Evolutionary conservation across 2,329 filamentous ascomycete species (phyloP).

Genomic region (Fusarium temperatum): DNA sequence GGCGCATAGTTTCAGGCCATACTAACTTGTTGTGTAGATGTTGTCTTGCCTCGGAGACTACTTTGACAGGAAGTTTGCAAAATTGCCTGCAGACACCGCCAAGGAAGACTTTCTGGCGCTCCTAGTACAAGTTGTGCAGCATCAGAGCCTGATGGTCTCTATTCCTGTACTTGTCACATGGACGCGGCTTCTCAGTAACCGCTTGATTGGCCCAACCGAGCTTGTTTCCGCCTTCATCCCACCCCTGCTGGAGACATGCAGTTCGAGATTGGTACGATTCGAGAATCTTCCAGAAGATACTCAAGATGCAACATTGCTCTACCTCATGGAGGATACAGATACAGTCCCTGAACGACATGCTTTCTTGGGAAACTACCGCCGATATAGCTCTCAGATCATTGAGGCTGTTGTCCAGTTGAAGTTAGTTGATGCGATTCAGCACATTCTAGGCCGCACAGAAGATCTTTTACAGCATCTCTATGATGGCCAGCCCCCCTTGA

Average conservation of each 20-base stretch:
- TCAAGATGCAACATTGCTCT: slow-evolving; percentile 79
- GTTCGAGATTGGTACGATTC: slow-evolving; percentile 84
- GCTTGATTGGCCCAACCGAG: slow-evolving; percentile 71
- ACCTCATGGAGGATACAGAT: slow-evolving; percentile 93
- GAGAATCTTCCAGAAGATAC: slow-evolving; percentile 86
- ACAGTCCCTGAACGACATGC: slow-evolving; percentile 93
- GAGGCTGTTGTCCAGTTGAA: slow-evolving; percentile 85
- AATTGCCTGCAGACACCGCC: slow-evolving; percentile 71
- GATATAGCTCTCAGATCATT: slow-evolving; percentile 88
- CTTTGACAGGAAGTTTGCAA: slow-evolving; percentile 78
- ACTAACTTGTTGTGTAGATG: slow-evolving; percentile 62
- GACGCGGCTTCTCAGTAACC: slow-evolving; percentile 81
- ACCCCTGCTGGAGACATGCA: slow-evolving; percentile 83
- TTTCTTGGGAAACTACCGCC: slow-evolving; percentile 93
- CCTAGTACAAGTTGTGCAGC: slow-evolving; percentile 80
- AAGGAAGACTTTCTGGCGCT: slow-evolving; percentile 81
- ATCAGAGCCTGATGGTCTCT: slow-evolving; percentile 89
- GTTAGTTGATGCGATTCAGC: slow-evolving; percentile 83
- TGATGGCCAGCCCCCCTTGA: slow-evolving; percentile 72
- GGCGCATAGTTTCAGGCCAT: neutral
- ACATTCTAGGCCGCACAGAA: slow-evolving; percentile 85
- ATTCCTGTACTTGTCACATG: slow-evolving; percentile 92
- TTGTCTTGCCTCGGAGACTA: slow-evolving; percentile 86
- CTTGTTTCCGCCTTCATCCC: slow-evolving; percentile 72
- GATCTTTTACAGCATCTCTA: slow-evolving; percentile 79